phyloP scores from a whole-genome alignment of 2,329 filamentous ascomycete species.

The Microsporum ferrugineum region DNA sequence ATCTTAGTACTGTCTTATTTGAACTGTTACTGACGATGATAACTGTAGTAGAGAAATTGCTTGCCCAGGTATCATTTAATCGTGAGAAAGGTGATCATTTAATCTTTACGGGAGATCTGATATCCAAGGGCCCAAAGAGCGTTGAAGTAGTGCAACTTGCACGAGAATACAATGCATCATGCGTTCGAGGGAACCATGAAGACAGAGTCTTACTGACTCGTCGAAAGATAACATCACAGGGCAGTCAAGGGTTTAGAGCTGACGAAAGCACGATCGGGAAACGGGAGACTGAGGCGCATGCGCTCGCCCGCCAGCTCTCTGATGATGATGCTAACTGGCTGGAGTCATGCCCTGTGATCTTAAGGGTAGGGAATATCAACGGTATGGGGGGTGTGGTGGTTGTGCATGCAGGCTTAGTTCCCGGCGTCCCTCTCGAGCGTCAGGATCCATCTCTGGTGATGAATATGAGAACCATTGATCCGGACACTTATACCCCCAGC shows the following conservation, averaged over 20 bases:
- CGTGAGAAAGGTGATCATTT: constrained; percentile 54
- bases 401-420: constrained; percentile 78
- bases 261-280: neutral
- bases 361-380: constrained; percentile 55
- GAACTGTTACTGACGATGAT: neutral
- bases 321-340: constrained; percentile 58
- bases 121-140: constrained; percentile 81
- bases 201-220: constrained; percentile 66
- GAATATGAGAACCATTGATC: constrained; percentile 77
- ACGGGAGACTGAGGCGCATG: constrained; percentile 29
- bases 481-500: constrained; percentile 48
- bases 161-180: constrained; percentile 61
- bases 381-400: constrained; percentile 55
- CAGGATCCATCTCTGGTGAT: constrained; percentile 75
- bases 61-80: constrained; percentile 56
- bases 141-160: constrained; percentile 64
- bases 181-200: constrained; percentile 87
- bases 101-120: constrained; percentile 64
- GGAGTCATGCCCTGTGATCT: constrained; percentile 60
- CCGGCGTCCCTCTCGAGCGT: constrained; percentile 55
- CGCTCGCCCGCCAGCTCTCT: constrained; percentile 47
- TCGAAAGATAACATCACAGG: constrained; percentile 27
- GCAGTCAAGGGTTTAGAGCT: neutral
- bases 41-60: constrained; percentile 42
- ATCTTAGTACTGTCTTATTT: neutral